Percentiles rank a stretch among this genome's conserved stretches.
Conservation (phyloP, 2,329 filamentous ascomycete species). For the Penicillium paneum region DNA sequence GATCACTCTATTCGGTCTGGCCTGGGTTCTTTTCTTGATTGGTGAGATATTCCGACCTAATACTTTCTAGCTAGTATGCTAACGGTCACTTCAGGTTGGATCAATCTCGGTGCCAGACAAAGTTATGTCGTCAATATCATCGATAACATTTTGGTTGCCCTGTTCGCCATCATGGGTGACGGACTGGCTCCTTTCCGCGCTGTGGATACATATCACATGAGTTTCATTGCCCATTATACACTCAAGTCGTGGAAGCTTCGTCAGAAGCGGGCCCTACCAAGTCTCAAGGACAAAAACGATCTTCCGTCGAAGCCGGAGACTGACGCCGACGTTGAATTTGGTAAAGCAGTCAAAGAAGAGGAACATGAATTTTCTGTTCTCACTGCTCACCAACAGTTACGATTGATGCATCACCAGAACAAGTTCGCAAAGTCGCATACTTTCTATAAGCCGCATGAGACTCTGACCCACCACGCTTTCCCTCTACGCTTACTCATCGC, state of each 20-base stretch:
- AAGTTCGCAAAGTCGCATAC: slow-evolving; percentile 81
- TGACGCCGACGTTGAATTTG: slow-evolving; percentile 46
- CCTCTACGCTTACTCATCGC: slow-evolving; percentile 70
- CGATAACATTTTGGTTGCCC: slow-evolving; percentile 66
- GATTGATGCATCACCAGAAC: slow-evolving; percentile 70
- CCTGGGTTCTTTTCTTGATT: slow-evolving; percentile 89
- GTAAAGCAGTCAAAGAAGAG: slow-evolving; percentile 44
- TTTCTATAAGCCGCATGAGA: slow-evolving; percentile 88
- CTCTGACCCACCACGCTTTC: slow-evolving; percentile 75
- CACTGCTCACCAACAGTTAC: slow-evolving; percentile 62
- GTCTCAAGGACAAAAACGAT: slow-evolving; percentile 67
- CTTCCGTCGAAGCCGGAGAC: slow-evolving; percentile 52
- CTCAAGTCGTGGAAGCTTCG: slow-evolving; percentile 63
- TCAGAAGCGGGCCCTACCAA: slow-evolving; percentile 59
- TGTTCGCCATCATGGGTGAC: slow-evolving; percentile 69
- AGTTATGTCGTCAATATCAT: slow-evolving; percentile 67
- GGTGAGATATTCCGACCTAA: slow-evolving; percentile 42
- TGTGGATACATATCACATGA: slow-evolving; percentile 85
- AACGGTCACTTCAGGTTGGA: slow-evolving; percentile 57
- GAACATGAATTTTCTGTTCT: slow-evolving; percentile 62
- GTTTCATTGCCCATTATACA: slow-evolving; percentile 72
- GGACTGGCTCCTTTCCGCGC: slow-evolving; percentile 71
- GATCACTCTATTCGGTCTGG: slow-evolving; percentile 79
- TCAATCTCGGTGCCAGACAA: slow-evolving; percentile 72
- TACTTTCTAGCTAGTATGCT: slow-evolving; percentile 1